phyloP scores from a whole-genome alignment of 164 flowering plant species.

The Magnolia officinalis region DNA sequence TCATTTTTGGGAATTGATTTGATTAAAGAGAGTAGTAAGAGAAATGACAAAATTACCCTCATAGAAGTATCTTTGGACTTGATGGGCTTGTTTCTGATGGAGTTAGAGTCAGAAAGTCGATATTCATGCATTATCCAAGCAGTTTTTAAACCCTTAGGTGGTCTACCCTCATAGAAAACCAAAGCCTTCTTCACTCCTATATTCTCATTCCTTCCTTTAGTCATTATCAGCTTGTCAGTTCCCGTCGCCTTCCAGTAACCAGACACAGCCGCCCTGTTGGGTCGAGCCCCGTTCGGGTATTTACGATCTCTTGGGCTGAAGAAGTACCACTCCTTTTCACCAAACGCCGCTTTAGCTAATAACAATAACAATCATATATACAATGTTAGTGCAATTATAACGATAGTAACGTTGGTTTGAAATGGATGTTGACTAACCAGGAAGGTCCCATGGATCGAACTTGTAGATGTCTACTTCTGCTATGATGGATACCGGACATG shows the following conservation, averaged over 20 bases:
- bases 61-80: constrained; percentile 17
- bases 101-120: constrained; percentile 28
- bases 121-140: constrained; percentile 66
- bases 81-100: constrained; percentile 2
- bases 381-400: too few species aligned
- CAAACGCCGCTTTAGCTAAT: constrained; percentile 38
- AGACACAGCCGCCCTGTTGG: constrained; percentile 48
- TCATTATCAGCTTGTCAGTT: constrained; percentile 37
- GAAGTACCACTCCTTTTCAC: constrained; percentile 60
- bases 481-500: constrained; percentile 38
- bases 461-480: constrained; percentile 51
- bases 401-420: neutral
- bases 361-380: too few species aligned
- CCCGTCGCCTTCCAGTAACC: constrained; percentile 68
- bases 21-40: neutral
- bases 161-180: constrained; percentile 51
- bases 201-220: constrained; percentile 7
- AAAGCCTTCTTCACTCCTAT: constrained; percentile 56
- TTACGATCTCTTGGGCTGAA: constrained; percentile 56
- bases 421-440: constrained; percentile 22
- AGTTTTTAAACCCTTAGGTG: constrained; percentile 51
- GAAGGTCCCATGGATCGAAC: constrained; percentile 51
- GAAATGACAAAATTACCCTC: constrained; percentile 29
- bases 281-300: constrained; percentile 58
- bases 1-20: too few species aligned